These are phyloP conservation scores for Nasturtium officinale DNA, from an alignment of 345 rosid species.

Conservation along the genomic window DNA sequence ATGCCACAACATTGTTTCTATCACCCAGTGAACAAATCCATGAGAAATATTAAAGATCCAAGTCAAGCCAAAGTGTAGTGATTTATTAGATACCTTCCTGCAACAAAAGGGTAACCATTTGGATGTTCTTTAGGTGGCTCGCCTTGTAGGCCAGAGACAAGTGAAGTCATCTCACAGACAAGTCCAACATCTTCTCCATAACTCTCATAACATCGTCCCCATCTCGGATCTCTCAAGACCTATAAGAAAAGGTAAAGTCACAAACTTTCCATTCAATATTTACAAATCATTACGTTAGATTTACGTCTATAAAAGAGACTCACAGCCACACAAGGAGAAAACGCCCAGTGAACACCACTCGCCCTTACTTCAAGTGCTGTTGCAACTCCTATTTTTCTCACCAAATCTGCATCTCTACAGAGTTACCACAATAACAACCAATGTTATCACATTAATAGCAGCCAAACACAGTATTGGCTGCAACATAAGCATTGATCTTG, in stretches of 20 bases:
- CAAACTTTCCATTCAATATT: background rate
- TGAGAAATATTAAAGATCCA: background rate
- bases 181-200: slow-evolving; percentile 66
- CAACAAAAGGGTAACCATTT: slow-evolving; percentile 65
- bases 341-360: background rate
- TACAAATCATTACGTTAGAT: background rate
- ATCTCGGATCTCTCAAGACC: slow-evolving; percentile 81
- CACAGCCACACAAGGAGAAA: slow-evolving; percentile 1
- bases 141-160: slow-evolving; percentile 81
- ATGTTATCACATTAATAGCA: slow-evolving; percentile 4
- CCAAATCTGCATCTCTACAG: slow-evolving; percentile 70
- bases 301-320: background rate
- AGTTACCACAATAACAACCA: background rate
- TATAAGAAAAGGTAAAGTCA: slow-evolving; percentile 14
- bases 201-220: slow-evolving; percentile 91
- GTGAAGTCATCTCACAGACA: slow-evolving; percentile 62
- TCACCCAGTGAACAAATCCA: background rate
- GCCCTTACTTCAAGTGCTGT: too few species aligned
- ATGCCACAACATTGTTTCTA: slow-evolving; percentile 81
- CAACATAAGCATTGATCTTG: background rate
- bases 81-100: slow-evolving; percentile 60
- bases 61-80: background rate
- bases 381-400: slow-evolving; percentile 56
- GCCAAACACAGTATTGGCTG: background rate
- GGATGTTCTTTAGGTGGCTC: slow-evolving; percentile 54